Evolutionary conservation across 1,284 basidiomycete species (phyloP).

Genomic region (Mycena citricolor): DNA sequence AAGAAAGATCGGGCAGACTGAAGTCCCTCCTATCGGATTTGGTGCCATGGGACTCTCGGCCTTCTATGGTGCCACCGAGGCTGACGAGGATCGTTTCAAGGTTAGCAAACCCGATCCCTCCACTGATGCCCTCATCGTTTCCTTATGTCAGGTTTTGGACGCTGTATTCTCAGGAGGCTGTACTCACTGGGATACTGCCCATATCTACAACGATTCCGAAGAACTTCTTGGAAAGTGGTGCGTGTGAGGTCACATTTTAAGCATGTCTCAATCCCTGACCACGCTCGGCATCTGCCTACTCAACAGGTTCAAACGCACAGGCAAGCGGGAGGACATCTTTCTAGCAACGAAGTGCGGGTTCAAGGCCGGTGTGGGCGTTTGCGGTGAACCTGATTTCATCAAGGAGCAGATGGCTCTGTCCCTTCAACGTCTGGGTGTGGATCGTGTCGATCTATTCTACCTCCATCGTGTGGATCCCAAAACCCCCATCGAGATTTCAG

Average conservation of each 20-base stretch:
- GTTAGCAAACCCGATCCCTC: slow-evolving; percentile 30
- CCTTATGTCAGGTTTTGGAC: slow-evolving; percentile 29
- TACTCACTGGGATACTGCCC: slow-evolving; percentile 41
- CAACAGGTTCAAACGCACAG: slow-evolving; percentile 31
- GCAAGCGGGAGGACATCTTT: slow-evolving; percentile 31
- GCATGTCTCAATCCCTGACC: slow-evolving; percentile 20
- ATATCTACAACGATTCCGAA: slow-evolving; percentile 38
- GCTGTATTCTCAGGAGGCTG: slow-evolving; percentile 33
- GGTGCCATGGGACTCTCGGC: slow-evolving; percentile 41
- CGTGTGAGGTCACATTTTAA: slow-evolving; percentile 33
- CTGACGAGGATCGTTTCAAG: slow-evolving; percentile 45
- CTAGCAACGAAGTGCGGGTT: slow-evolving; percentile 36
- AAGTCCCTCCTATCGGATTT: slow-evolving; percentile 37
- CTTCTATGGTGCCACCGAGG: slow-evolving; percentile 33
- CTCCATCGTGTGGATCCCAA: slow-evolving; percentile 41
- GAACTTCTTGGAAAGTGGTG: slow-evolving; percentile 43
- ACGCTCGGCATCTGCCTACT: slow-evolving; percentile 5
- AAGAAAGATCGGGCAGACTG: slow-evolving; percentile 31
- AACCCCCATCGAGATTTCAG: slow-evolving; percentile 46
- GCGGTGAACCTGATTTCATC: slow-evolving; percentile 31
- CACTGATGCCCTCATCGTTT: slow-evolving; percentile 25
- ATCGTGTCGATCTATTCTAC: slow-evolving; percentile 40
- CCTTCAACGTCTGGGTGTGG: slow-evolving; percentile 30
- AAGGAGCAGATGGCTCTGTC: slow-evolving; percentile 26
- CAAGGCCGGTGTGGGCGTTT: slow-evolving; percentile 26